Conservation (phyloP, 2,329 filamentous ascomycete species). For the Trichoderma hamatum region DNA sequence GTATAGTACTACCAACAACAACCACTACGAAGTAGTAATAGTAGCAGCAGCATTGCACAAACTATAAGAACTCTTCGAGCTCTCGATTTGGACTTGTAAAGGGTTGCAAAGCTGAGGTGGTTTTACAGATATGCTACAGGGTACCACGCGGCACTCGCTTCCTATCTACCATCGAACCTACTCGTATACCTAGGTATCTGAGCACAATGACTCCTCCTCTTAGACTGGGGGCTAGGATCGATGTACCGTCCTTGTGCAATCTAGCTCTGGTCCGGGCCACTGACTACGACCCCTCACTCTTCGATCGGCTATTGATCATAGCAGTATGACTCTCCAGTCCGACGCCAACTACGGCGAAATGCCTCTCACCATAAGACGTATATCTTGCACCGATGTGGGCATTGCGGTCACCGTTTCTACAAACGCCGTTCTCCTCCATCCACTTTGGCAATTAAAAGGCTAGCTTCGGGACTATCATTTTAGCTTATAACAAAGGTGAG, state of each 20-base stretch:
- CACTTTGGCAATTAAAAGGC: background rate
- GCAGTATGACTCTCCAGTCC: background rate
- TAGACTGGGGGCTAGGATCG: background rate
- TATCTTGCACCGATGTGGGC: background rate
- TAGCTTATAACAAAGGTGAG: constrained; percentile 14
- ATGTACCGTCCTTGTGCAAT: background rate
- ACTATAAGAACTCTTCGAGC: background rate
- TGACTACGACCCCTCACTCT: constrained; percentile 15
- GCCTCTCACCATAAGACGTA: background rate
- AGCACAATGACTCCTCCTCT: constrained; percentile 5
- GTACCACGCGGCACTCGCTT: background rate
- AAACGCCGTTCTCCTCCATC: background rate
- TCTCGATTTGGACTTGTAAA: background rate
- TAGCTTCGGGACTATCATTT: background rate
- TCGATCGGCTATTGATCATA: background rate
- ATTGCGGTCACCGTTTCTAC: background rate
- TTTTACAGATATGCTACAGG: background rate
- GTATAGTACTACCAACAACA: background rate
- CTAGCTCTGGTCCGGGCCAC: constrained; percentile 14
- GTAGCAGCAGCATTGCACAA: background rate
- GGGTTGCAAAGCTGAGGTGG: background rate
- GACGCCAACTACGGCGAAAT: background rate
- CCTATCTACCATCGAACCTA: background rate
- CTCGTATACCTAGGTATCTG: background rate
- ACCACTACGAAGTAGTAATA: background rate